Percentiles rank a stretch among this genome's conserved stretches.
phyloP scores from a whole-genome alignment of 1,284 basidiomycete species.

The Leccinum subrobustum region DNA sequence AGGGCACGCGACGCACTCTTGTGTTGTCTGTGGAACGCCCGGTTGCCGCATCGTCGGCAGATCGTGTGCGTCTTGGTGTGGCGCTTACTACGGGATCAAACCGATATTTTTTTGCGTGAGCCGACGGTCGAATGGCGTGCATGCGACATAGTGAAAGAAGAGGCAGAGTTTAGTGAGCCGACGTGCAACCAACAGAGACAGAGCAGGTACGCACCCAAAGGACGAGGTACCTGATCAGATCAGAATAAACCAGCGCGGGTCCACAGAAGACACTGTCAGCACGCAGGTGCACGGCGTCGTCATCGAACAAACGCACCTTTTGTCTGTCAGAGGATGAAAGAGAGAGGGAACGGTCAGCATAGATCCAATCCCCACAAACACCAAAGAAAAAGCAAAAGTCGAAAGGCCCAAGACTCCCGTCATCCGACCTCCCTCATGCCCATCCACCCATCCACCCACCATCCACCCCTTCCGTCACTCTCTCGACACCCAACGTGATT shows the following conservation, averaged over 20 bases:
- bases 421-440: constrained; percentile 28
- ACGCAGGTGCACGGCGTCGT: background rate
- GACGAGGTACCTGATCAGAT: constrained; percentile 77
- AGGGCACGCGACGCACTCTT: constrained; percentile 63
- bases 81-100: constrained; percentile 71
- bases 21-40: constrained; percentile 96
- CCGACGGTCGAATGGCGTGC: no score
- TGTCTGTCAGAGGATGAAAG: constrained; percentile 48
- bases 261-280: background rate
- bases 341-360: constrained; percentile 30
- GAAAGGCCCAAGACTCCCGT: background rate
- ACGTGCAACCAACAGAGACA: background rate
- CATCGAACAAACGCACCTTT: constrained; percentile 64
- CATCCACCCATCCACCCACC: constrained; percentile 7
- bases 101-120: background rate
- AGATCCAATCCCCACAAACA: background rate
- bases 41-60: constrained; percentile 91
- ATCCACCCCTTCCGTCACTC: constrained; percentile 6
- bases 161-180: background rate
- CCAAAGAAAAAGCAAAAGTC: constrained; percentile 3
- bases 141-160: background rate
- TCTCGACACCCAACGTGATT: constrained; percentile 26
- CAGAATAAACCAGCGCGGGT: background rate
- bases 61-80: constrained; percentile 99
- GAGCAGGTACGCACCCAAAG: constrained; percentile 65